Conservation (phyloP, 2,329 filamentous ascomycete species). For the Monosporascus cannonballus region DNA sequence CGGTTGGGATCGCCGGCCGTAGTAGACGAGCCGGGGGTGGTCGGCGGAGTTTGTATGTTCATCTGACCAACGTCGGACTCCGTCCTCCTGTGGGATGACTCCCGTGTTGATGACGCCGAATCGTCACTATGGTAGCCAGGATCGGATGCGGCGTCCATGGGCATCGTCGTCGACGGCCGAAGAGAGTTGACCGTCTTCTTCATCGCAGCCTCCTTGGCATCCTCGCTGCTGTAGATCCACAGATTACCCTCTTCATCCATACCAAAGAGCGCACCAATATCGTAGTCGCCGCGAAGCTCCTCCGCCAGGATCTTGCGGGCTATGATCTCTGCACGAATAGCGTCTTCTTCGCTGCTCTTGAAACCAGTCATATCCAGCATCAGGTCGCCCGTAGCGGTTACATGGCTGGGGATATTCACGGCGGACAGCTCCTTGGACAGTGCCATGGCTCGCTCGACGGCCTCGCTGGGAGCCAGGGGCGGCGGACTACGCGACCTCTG, state of each 20-base stretch:
- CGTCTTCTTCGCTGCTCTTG: slow-evolving; percentile 89
- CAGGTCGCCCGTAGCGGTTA: slow-evolving; percentile 88
- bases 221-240: slow-evolving; percentile 99
- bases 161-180: slow-evolving; percentile 42
- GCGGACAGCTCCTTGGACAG: slow-evolving; percentile 82
- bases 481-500: slow-evolving; percentile 72
- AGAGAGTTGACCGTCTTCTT: slow-evolving; percentile 52
- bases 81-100: slow-evolving; percentile 51
- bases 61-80: slow-evolving; percentile 59
- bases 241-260: slow-evolving; percentile 93
- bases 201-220: slow-evolving; percentile 85
- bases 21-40: slow-evolving; percentile 61
- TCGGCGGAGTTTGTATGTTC: slow-evolving; percentile 58
- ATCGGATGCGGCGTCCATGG: slow-evolving; percentile 80
- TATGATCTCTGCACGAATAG: slow-evolving; percentile 85
- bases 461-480: slow-evolving; percentile 64
- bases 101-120: slow-evolving; percentile 43
- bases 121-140: slow-evolving; percentile 94
- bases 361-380: slow-evolving; percentile 99
- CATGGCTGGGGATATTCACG: slow-evolving; percentile 85
- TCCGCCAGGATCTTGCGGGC: slow-evolving; percentile 88
- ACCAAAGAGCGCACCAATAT: slow-evolving; percentile 91
- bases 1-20: slow-evolving; percentile 61
- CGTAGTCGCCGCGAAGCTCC: slow-evolving; percentile 89
- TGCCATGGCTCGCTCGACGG: slow-evolving; percentile 73